Evolutionary conservation across 176 grass and related monocot species (phyloP), one percentile per base, ranked within the genome.

Genomic region (Zizania latifolia): DNA sequence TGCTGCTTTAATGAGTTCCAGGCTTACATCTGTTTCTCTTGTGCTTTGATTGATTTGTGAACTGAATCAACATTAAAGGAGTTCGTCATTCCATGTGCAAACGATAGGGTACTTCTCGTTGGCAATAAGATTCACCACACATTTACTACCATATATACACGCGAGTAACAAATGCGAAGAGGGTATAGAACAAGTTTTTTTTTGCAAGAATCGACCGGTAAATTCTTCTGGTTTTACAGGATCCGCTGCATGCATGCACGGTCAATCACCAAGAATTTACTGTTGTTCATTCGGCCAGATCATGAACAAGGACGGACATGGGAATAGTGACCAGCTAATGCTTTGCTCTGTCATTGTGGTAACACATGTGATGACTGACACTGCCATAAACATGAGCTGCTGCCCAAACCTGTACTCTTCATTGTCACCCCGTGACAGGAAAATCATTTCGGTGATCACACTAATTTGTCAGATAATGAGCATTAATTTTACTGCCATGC

Each of bases 161-260:
- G 59, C 32, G 28, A 48, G 48, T 59, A 79, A 32, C 64, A 69
- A 67, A 62, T 58, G 13, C 8, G 13, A 74, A 61, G 10, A 36
- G 10, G 13, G 41, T 63, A 56, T 48, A 46, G 26, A 23, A 58
- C 14, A n/a, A n/a, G n/a, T n/a, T n/a, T n/a, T n/a, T n/a, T n/a
- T n/a, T n/a, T n/a, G n/a, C n/a, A n/a, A n/a, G n/a, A n/a, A n/a
- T 71, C 56, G 24, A 45, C 8, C 33, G 22, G 37, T 65, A 36
- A 50, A 45, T 6, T 64, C 6, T 46, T 71, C 33, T 68, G 39
- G 59, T 51, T 34, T 40, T 8, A 50, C 10, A 39, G 59, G 74
- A 78, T 83, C 39, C 74, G 34, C 60, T 79, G 62, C n/a, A n/a
- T n/a, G n/a, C n/a, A n/a, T n/a, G n/a, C 64, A 21, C 48, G 57